phyloP scores from a whole-genome alignment of 2,329 filamentous ascomycete genomes.

The Clonostachys byssicola region DNA sequence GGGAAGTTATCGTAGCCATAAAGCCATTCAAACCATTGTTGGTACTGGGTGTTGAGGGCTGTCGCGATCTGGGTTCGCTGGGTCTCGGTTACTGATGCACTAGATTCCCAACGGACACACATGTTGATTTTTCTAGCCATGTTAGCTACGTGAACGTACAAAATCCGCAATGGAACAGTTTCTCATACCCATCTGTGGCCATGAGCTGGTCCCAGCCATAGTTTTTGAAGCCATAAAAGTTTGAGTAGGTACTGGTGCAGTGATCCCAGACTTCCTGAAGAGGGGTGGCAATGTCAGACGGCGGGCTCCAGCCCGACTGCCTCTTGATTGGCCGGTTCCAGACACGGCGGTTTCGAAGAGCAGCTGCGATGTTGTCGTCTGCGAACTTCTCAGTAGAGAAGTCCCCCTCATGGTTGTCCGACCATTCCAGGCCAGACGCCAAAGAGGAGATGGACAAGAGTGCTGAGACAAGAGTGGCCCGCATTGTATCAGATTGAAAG shows the following conservation, averaged over 20 bases:
- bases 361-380: too few species aligned
- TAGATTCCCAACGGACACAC: constrained; percentile 40
- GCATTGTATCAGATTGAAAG: too few species aligned
- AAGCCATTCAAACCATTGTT: constrained; percentile 35
- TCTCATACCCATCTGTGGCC: neutral
- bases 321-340: constrained; percentile 28
- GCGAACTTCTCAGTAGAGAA: too few species aligned
- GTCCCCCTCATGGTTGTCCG: too few species aligned
- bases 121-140: constrained; percentile 8
- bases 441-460: too few species aligned
- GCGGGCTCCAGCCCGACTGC: constrained; percentile 6
- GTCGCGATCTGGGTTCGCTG: constrained; percentile 28
- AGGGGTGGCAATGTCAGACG: neutral
- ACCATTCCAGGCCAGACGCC: too few species aligned
- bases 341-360: neutral
- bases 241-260: neutral
- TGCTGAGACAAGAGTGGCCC: too few species aligned
- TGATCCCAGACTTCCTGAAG: neutral
- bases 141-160: too few species aligned
- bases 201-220: neutral
- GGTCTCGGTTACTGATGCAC: constrained; percentile 23
- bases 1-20: constrained; percentile 38
- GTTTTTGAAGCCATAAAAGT: neutral
- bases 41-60: constrained; percentile 25
- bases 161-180: too few species aligned